Evolutionary conservation across 75 land plant species (phyloP).

Genomic region (Sequoia sempervirens): DNA sequence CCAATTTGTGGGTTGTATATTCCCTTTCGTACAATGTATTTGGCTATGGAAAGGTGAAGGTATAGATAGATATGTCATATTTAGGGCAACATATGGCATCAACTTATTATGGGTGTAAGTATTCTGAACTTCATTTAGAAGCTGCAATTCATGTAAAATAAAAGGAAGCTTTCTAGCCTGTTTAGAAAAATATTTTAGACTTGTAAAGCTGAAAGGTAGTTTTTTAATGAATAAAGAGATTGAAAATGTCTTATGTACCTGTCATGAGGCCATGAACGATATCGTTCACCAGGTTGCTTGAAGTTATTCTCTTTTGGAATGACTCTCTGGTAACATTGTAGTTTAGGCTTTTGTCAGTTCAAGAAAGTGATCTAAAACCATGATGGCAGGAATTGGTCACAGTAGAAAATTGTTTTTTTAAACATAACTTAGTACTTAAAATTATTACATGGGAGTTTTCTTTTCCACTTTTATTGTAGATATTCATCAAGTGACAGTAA

Average conservation of each 20-base stretch:
- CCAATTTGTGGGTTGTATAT: not conserved
- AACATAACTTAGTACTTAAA: not conserved
- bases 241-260: conserved; percentile 36
- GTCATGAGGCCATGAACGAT: conserved; percentile 65
- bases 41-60: not conserved
- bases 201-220: not conserved
- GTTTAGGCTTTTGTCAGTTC: not conserved
- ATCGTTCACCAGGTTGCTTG: conserved; percentile 88
- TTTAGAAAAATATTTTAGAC: not conserved
- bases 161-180: not conserved
- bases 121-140: not conserved
- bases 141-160: not conserved
- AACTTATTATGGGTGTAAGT: not conserved
- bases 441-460: not conserved
- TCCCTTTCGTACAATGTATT: not conserved
- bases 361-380: not conserved
- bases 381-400: not conserved
- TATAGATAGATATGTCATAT: not conserved
- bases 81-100: not conserved
- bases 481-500: not conserved
- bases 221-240: not conserved
- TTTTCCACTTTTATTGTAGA: not conserved
- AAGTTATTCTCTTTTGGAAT: conserved; percentile 94
- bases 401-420: too few species aligned
- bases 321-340: conserved; percentile 31